Percentiles rank a stretch among this genome's conserved stretches.
Evolutionary conservation across 106 monocot genomes (phyloP).

Genomic region (Dendrobium chrysotoxum): DNA sequence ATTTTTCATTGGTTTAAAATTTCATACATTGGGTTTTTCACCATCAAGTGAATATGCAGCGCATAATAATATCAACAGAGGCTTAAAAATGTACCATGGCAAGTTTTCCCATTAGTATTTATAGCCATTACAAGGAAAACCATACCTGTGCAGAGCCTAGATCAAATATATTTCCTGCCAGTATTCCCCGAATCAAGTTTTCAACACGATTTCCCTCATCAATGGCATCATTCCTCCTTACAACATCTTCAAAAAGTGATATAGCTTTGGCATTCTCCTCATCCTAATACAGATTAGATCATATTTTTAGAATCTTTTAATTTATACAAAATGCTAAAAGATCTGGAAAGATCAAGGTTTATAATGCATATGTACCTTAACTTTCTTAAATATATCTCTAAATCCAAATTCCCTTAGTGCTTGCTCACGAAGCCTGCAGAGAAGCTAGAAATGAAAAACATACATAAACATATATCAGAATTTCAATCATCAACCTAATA

Average conservation of each 20-base stretch:
- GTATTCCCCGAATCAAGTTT: constrained; percentile 76
- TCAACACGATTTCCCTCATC: constrained; percentile 70
- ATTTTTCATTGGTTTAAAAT: too few relatives aligned
- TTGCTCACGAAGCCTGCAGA: constrained; percentile 85
- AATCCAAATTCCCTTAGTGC: constrained; percentile 91
- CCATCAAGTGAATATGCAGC: too few relatives aligned
- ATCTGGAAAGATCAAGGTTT: not conserved
- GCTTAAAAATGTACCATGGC: too few relatives aligned
- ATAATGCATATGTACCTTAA: constrained; percentile 53
- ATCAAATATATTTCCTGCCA: constrained; percentile 97
- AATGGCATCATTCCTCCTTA: constrained; percentile 67
- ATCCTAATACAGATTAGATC: constrained; percentile 34
- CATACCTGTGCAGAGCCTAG: constrained; percentile 88
- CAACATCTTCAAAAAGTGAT: constrained; percentile 66
- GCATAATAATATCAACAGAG: too few relatives aligned
- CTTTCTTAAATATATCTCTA: constrained; percentile 93
- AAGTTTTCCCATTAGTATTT: too few relatives aligned
- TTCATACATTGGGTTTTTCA: too few relatives aligned
- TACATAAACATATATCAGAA: not conserved
- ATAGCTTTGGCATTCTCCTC: constrained; percentile 98
- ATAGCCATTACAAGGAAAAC: not conserved
- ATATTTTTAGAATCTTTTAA: not conserved
- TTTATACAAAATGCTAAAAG: not conserved
- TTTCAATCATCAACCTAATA: not conserved
- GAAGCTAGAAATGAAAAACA: constrained; percentile 46